Evolutionary conservation across 345 rosid species (phyloP).

Genomic region (Lepidium africanum): DNA sequence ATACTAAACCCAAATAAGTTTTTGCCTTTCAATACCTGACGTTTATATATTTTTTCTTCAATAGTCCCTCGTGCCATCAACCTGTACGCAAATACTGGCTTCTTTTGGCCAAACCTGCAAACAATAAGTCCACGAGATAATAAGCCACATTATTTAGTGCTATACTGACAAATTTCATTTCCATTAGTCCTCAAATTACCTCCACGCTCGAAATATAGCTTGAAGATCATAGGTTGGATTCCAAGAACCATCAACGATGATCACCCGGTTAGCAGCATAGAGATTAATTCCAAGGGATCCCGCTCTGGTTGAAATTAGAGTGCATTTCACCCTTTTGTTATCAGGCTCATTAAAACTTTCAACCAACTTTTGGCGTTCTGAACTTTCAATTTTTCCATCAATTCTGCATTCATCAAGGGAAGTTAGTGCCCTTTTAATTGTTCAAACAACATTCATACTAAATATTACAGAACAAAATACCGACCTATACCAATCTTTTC

Average conservation of each 20-base stretch:
- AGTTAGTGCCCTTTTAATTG: conserved; percentile 12
- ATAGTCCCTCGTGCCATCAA: conserved; percentile 97
- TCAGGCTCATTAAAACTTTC: conserved; percentile 86
- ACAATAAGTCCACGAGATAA: conserved; percentile 12
- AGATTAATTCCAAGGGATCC: conserved; percentile 99
- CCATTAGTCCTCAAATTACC: conserved; percentile 36
- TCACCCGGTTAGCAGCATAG: conserved; percentile 94
- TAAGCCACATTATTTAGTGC: neutral
- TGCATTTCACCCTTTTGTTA: conserved; percentile 84
- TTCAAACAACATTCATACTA: neutral
- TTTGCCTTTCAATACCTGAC: conserved; percentile 56
- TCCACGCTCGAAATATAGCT: conserved; percentile 98
- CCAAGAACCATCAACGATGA: conserved; percentile 99
- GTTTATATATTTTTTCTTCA: conserved; percentile 98
- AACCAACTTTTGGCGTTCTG: conserved; percentile 91
- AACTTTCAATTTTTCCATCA: conserved; percentile 97
- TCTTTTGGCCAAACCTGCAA: conserved; percentile 90
- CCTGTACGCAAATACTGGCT: conserved; percentile 96
- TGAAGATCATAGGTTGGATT: conserved; percentile 99
- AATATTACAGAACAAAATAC: conserved; percentile 24
- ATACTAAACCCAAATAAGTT: neutral
- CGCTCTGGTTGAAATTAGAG: conserved; percentile 93
- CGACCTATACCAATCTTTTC: conserved; percentile 98
- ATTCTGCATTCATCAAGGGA: conserved; percentile 42
- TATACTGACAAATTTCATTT: neutral